Evolutionary conservation across 1,284 basidiomycete genomes (phyloP), one percentile per base, ranked within the genome.

Genomic region (Gastroboletus turbinatus): DNA sequence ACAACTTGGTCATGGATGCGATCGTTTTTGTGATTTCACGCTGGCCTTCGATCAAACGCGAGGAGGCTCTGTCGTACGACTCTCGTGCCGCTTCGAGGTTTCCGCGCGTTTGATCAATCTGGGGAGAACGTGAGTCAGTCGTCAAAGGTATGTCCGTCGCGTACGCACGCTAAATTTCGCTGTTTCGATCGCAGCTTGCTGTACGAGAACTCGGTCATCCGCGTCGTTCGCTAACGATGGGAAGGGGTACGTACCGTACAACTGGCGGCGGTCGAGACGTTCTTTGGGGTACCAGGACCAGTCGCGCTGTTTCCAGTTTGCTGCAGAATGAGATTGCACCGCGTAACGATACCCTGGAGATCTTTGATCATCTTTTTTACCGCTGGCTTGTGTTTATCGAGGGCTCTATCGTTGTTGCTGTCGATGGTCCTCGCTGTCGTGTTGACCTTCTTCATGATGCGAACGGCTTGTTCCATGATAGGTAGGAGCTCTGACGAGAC

Each of bases 71-170:
- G 42, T 61, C 53, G 11, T 65, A 63, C 0, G 61, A 63, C 4
- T 53, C 61, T 19, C 61, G 47, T 46, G 62, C 55, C 1, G 46
- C 58, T 47, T 65, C 62, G 7, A 63, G 52, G 33, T 58, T 63
- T 25, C 51, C 63, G 2, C 62, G 61, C 8, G 53, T 65, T 53
- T 63, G 63, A 42, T 63, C 61, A 14, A 63, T 60, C 62, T 63
- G 11, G 19, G 5, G 16, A 19, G 33, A 43, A 25, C 2, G 35
- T 58, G 4, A 23, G 27, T 19, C 19, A 7, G 9, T 27, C 35
- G 4, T 43, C 7, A 16, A 19, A 2, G 10, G 3, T 8, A 43
- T 27, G 13, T 35, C 11, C 7, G 11, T 8, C 9, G 10, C 23
- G 1, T 30, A 55, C 60, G 46, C 29, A 61, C 59, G 9, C 40